Conservation (phyloP, 139 green algal genomes). For the Eudorina sp. region DNA sequence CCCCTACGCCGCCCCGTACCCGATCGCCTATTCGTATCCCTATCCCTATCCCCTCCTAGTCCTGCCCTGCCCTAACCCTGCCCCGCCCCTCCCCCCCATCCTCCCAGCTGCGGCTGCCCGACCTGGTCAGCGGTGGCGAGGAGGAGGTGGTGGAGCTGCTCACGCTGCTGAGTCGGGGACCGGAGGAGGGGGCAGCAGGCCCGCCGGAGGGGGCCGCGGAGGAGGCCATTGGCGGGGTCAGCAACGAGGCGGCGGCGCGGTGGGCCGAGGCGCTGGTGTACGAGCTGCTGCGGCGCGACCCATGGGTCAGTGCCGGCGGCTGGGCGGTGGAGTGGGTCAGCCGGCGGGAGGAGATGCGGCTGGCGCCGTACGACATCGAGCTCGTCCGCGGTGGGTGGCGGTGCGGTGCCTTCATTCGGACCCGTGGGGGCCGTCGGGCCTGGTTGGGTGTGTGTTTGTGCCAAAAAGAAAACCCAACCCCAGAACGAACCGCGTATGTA, state of each 20-base stretch:
- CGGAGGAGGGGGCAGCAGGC: neutral
- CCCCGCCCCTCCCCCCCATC: too few species aligned
- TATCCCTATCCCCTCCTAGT: too few species aligned
- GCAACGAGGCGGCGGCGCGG: neutral
- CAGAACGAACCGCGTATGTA: too few species aligned
- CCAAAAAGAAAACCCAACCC: too few species aligned
- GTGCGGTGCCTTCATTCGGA: too few species aligned
- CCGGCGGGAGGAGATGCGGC: neutral
- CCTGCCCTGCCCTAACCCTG: too few species aligned
- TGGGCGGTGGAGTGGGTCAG: conserved; percentile 30
- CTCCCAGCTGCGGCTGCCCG: neutral
- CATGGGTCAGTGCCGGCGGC: neutral
- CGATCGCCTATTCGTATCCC: too few species aligned
- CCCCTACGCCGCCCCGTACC: too few species aligned
- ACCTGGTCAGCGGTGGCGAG: neutral
- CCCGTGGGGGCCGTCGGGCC: too few species aligned
- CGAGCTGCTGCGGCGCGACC: conserved; percentile 14
- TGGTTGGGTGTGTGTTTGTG: too few species aligned
- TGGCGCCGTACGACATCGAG: conserved; percentile 28
- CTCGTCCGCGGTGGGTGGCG: neutral
- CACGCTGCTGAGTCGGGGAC: neutral
- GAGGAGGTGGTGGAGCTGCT: neutral
- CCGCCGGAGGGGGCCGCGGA: neutral
- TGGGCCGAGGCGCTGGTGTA: conserved; percentile 34
- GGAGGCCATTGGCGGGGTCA: neutral